Evolutionary conservation across 192 early-diverging fungal species (phyloP).

Genomic region (Coemansia biformis): DNA sequence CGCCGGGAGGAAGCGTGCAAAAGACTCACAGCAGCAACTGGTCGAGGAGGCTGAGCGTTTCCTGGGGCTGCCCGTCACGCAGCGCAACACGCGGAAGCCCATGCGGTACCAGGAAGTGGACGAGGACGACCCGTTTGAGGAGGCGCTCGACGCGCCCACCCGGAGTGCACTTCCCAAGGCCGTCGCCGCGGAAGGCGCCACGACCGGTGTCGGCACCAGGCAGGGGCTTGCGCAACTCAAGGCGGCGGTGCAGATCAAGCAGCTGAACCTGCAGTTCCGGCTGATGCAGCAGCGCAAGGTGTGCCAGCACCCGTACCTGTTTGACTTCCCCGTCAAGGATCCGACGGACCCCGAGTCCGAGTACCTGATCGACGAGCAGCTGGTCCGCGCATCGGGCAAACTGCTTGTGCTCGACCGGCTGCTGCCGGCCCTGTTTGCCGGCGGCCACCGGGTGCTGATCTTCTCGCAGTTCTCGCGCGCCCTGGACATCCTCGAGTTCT

Average conservation of each 20-base stretch:
- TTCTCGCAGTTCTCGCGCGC: constrained; percentile 91
- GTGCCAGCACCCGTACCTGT: constrained; percentile 95
- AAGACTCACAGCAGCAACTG: neutral
- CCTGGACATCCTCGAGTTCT: constrained; percentile 90
- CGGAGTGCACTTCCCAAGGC: constrained; percentile 7
- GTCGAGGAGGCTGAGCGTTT: constrained; percentile 13
- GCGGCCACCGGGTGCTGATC: constrained; percentile 87
- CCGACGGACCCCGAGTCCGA: constrained; percentile 55
- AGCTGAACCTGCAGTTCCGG: constrained; percentile 70
- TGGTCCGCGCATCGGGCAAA: constrained; percentile 79
- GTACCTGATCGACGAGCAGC: constrained; percentile 53
- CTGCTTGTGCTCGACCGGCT: constrained; percentile 79
- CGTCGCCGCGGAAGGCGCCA: neutral
- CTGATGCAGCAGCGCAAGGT: constrained; percentile 92
- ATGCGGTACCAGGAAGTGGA: constrained; percentile 7
- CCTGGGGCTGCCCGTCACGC: constrained; percentile 5
- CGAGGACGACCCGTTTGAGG: constrained; percentile 16
- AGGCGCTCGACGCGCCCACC: neutral
- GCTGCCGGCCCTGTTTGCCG: constrained; percentile 67
- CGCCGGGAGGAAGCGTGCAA: neutral
- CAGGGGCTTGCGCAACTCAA: constrained; percentile 15
- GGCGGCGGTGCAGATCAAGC: constrained; percentile 49
- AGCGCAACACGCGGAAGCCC: neutral
- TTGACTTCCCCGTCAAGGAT: constrained; percentile 64
- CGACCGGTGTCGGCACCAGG: neutral